Conservation (phyloP, 2,329 filamentous ascomycete species). For the Paecilomyces fulvus region DNA sequence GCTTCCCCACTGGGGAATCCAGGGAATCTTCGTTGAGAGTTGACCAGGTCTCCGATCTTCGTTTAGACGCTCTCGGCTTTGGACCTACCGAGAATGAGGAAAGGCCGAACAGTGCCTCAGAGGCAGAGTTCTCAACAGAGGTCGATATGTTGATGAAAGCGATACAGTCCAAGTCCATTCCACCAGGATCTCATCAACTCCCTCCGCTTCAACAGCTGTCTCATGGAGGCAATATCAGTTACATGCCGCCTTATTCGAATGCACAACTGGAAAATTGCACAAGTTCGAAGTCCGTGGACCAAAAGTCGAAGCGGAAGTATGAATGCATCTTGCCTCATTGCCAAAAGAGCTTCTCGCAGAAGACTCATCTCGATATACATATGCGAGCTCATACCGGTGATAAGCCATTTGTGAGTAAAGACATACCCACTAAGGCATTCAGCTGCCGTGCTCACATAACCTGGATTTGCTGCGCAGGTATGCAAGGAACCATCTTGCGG, state of each 20-base stretch:
- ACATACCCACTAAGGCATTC: not conserved
- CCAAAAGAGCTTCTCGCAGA: slow-evolving; percentile 76
- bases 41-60: slow-evolving; percentile 6
- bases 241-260: slow-evolving; percentile 16
- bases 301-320: slow-evolving; percentile 53
- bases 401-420: slow-evolving; percentile 72
- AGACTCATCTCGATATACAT: slow-evolving; percentile 89
- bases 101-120: slow-evolving; percentile 13
- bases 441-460: slow-evolving; percentile 2
- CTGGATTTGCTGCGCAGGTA: slow-evolving; percentile 30
- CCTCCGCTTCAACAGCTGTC: slow-evolving; percentile 26
- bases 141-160: slow-evolving; percentile 84
- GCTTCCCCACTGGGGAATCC: slow-evolving; percentile 21
- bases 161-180: slow-evolving; percentile 59
- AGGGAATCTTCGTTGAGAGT: slow-evolving; percentile 8
- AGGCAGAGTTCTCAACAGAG: slow-evolving; percentile 66
- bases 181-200: slow-evolving; percentile 18
- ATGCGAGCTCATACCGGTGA: slow-evolving; percentile 78
- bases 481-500: slow-evolving; percentile 68
- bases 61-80: not conserved
- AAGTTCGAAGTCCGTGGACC: slow-evolving; percentile 27
- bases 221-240: slow-evolving; percentile 13
- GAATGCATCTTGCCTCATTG: slow-evolving; percentile 67
- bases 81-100: not conserved
- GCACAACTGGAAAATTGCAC: slow-evolving; percentile 14